Percentiles rank a stretch among this genome's conserved stretches.
phyloP scores from a whole-genome alignment of 129 eudicot species.

The Ambrosia artemisiifolia region DNA sequence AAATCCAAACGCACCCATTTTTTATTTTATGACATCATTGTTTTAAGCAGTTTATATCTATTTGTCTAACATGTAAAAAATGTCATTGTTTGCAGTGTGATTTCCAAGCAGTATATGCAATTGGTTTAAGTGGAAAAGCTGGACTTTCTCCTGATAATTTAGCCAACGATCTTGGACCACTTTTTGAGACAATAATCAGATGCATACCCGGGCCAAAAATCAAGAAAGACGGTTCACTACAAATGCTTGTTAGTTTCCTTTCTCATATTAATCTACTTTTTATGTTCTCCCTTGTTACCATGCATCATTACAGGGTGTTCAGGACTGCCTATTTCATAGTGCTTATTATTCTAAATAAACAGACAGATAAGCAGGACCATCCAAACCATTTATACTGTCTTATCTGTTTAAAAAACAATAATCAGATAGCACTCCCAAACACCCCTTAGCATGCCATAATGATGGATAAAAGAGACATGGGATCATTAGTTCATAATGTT shows the following conservation, averaged over 20 bases:
- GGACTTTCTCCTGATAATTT: slow-evolving; percentile 88
- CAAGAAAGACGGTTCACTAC: slow-evolving; percentile 87
- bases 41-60: not conserved
- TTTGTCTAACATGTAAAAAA: not conserved
- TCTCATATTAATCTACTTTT: not conserved
- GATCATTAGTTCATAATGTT: not conserved
- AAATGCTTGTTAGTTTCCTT: slow-evolving; percentile 84
- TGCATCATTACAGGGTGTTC: not conserved
- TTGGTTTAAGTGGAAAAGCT: slow-evolving; percentile 88
- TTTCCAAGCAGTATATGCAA: slow-evolving; percentile 95
- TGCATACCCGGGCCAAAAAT: slow-evolving; percentile 96
- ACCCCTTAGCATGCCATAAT: not conserved
- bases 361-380: not conserved
- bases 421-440: not conserved
- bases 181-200: slow-evolving; percentile 79
- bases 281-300: not conserved
- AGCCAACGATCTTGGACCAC: slow-evolving; percentile 93
- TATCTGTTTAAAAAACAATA: not conserved
- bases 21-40: not conserved
- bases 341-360: not conserved
- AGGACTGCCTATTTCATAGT: no score
- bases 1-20: not conserved
- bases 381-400: not conserved
- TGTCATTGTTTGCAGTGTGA: slow-evolving; percentile 63
- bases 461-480: not conserved